phyloP scores from a whole-genome alignment of 768 basidiomycete species.

The Hemileccinum impolitum region DNA sequence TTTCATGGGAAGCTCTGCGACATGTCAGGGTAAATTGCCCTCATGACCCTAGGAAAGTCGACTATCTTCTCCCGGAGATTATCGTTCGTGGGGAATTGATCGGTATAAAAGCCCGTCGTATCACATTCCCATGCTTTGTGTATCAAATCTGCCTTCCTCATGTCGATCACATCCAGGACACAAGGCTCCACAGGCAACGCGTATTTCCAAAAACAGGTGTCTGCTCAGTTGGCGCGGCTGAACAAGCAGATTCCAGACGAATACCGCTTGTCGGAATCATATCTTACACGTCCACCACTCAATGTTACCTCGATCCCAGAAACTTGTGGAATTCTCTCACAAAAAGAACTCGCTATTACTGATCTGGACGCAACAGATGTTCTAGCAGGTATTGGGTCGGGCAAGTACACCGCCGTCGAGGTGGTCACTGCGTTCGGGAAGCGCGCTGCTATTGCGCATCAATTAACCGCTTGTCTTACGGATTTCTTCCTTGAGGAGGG shows the following conservation, averaged over 20 bases:
- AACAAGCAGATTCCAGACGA: slow-evolving; percentile 23
- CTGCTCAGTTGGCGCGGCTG: slow-evolving; percentile 18
- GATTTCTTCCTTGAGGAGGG: slow-evolving; percentile 46
- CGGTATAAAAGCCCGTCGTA: not conserved
- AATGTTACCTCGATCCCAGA: slow-evolving; percentile 34
- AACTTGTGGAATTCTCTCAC: slow-evolving; percentile 30
- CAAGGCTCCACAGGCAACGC: slow-evolving; percentile 21
- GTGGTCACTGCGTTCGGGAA: slow-evolving; percentile 44
- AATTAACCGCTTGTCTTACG: slow-evolving; percentile 38
- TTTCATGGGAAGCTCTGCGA: too few species aligned
- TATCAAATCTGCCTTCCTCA: not conserved
- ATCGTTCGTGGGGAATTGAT: not conserved
- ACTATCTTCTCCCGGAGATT: too few species aligned
- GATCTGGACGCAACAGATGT: slow-evolving; percentile 36
- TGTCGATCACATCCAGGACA: slow-evolving; percentile 22
- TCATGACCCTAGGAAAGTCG: too few species aligned
- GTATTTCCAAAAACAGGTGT: slow-evolving; percentile 16
- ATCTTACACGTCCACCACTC: slow-evolving; percentile 24
- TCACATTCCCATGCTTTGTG: not conserved
- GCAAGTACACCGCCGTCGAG: slow-evolving; percentile 36
- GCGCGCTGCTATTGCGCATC: slow-evolving; percentile 53
- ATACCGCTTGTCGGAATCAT: slow-evolving; percentile 13
- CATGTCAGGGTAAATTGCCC: too few species aligned
- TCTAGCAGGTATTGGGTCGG: slow-evolving; percentile 24
- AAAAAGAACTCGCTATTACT: slow-evolving; percentile 34